Evolutionary conservation across 371 early-diverging fungal genomes (phyloP).

Genomic region (Circinella minor): DNA sequence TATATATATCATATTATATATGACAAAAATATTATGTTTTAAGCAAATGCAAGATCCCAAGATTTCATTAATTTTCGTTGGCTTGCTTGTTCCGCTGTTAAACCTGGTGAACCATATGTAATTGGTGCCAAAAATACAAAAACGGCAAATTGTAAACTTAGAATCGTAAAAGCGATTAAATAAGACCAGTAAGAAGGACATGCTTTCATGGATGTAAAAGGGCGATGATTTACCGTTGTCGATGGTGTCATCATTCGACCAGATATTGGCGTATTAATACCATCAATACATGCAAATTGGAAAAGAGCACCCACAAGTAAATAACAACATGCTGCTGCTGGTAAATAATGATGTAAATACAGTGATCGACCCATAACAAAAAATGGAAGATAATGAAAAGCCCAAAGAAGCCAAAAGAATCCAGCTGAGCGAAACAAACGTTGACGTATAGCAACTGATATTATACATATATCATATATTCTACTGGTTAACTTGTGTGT

Average conservation of each 20-base stretch:
- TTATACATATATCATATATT: too few species aligned
- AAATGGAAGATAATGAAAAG: conserved; percentile 94
- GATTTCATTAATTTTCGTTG: conserved; percentile 70
- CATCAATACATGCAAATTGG: conserved; percentile 45
- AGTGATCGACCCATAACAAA: conserved; percentile 94
- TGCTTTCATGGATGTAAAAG: conserved; percentile 2
- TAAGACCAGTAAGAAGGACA: conserved; percentile 24
- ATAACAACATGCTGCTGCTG: conserved; percentile 80
- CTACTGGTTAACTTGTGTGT: conserved; percentile 51
- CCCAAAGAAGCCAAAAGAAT: conserved; percentile 86
- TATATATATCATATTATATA: too few species aligned
- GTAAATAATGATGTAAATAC: conserved; percentile 98
- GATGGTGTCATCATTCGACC: neutral
- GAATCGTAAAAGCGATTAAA: conserved; percentile 45
- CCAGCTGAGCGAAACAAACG: conserved; percentile 71
- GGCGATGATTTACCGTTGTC: conserved; percentile 16
- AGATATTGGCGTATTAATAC: neutral
- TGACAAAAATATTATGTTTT: neutral
- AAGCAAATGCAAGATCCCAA: conserved; percentile 85
- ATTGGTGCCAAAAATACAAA: conserved; percentile 67
- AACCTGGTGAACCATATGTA: conserved; percentile 65
- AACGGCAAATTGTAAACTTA: conserved; percentile 46
- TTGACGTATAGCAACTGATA: conserved; percentile 49
- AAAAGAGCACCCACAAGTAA: conserved; percentile 67
- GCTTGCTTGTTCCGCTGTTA: conserved; percentile 59